Evolutionary conservation across 148 eudicot genomes (phyloP), one percentile per base, ranked within the genome.

Genomic region (Vaccinium darrowii): DNA sequence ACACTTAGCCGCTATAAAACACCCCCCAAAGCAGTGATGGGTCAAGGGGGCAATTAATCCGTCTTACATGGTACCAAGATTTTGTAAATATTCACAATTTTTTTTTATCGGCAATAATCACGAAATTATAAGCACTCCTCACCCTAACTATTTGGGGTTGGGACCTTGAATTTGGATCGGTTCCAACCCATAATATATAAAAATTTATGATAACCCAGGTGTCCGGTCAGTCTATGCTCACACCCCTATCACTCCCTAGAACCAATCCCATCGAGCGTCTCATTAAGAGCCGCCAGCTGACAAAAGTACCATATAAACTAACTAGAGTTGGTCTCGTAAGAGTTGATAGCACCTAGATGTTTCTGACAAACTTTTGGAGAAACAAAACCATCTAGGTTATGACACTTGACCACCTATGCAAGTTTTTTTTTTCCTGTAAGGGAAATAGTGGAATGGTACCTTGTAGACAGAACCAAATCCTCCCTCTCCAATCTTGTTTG

Each of bases 401-500:
- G 39, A 36, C 39, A 36, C 69, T 62, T 62, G n/a, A 62, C 27
- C 10, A 21, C 27, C 27, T 63, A 63, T 8, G 11, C 25, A 23
- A 69, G 13, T 12, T 27, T 30, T 30, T 69, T 30, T 30, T 69
- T 5, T 0, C 47, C 18, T 27, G 74, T 2, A 27, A 69, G 39
- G 10, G 21, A 63, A 39, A 63, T 18, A 43, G n/a, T 7, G 16
- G 19, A 62, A 53, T 62, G 47, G 60, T 57, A 94, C 97, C 95
- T 89, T 90, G 80, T 88, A 94, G 23, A 94, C 97, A 81, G 86
- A 86, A 67, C 95, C 97, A 84, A 90, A 91, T 19, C 91, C 92
- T 25, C 97, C 97, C 78, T 90, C 91, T 14, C 97, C 95, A 78
- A 94, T 86, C 84, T 91, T 92, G 85, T 87, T 86, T 3, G 92